Conservation (phyloP, 345 rosid species). For the Euphorbia lathyris region DNA sequence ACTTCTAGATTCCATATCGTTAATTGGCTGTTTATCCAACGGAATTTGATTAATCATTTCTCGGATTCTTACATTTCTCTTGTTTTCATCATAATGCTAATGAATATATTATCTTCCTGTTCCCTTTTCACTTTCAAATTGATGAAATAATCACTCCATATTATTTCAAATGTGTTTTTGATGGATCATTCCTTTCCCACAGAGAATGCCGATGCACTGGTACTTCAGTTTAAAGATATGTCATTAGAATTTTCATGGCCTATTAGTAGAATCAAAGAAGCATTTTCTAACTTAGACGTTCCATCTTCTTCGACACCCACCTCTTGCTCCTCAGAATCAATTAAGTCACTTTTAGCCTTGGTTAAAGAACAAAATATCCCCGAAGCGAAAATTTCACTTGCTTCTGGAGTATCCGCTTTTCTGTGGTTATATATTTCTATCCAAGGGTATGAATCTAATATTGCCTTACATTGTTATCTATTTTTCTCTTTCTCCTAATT, state of each 20-base stretch:
- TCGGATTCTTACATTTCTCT: background rate
- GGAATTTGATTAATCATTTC: background rate
- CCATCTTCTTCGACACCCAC: conserved; percentile 49
- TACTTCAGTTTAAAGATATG: conserved; percentile 56
- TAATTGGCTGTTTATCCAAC: background rate
- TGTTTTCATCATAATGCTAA: background rate
- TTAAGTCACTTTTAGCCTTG: conserved; percentile 47
- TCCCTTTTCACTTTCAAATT: background rate
- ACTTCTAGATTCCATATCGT: background rate
- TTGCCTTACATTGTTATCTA: background rate
- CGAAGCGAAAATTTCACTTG: conserved; percentile 59
- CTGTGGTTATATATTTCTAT: conserved; percentile 86
- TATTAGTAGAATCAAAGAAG: conserved; percentile 52
- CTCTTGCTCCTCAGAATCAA: conserved; percentile 49
- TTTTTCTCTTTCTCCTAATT: conserved; percentile 14
- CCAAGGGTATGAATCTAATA: conserved; percentile 52
- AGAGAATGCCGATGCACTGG: conserved; percentile 57
- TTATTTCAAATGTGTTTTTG: background rate
- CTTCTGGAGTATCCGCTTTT: conserved; percentile 74
- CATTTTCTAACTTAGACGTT: conserved; percentile 40
- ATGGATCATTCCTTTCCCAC: conserved; percentile 13
- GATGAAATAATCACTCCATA: background rate
- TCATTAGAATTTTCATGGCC: conserved; percentile 80
- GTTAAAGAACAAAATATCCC: conserved; percentile 72
- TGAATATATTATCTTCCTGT: background rate